phyloP scores from a whole-genome alignment of 352 stramenopile species.

The Phytophthora citricola region DNA sequence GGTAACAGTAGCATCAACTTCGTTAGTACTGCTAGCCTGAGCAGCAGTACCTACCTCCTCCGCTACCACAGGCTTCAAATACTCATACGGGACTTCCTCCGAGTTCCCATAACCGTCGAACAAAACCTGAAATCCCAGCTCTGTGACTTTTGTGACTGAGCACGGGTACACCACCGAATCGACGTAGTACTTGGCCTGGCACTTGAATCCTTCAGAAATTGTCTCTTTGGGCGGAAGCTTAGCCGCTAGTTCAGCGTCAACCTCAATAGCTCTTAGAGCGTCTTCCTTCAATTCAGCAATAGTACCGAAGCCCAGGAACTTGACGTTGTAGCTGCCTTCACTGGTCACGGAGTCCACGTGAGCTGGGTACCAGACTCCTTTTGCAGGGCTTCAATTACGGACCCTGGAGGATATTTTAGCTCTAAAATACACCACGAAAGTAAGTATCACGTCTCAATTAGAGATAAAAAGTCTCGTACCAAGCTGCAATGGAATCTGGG shows the following conservation, averaged over 20 bases:
- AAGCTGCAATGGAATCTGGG: conserved; percentile 11
- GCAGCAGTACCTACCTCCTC: conserved; percentile 19
- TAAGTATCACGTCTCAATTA: conserved; percentile 4
- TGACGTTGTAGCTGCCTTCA: conserved; percentile 69
- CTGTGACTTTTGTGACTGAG: conserved; percentile 67
- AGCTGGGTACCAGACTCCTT: conserved; percentile 78
- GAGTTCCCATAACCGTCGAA: conserved; percentile 91
- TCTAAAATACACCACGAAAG: conserved; percentile 28
- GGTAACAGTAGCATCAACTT: conserved; percentile 19
- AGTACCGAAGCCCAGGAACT: conserved; percentile 78
- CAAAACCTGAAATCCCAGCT: conserved; percentile 82
- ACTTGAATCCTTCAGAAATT: conserved; percentile 69
- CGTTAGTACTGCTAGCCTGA: conserved; percentile 26
- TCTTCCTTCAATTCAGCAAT: conserved; percentile 54
- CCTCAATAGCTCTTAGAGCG: conserved; percentile 53
- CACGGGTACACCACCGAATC: conserved; percentile 82
- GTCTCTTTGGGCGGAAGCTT: conserved; percentile 43
- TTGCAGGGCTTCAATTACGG: conserved; percentile 64
- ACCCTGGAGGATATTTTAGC: conserved; percentile 51
- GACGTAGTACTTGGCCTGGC: conserved; percentile 83
- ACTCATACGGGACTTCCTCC: conserved; percentile 92
- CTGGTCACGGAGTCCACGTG: conserved; percentile 63
- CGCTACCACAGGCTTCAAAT: conserved; percentile 52
- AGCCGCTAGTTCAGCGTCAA: conserved; percentile 27
- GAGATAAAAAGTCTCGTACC: conserved; percentile 14